Conservation (phyloP, 768 basidiomycete species). For the Lactarius vividus region DNA sequence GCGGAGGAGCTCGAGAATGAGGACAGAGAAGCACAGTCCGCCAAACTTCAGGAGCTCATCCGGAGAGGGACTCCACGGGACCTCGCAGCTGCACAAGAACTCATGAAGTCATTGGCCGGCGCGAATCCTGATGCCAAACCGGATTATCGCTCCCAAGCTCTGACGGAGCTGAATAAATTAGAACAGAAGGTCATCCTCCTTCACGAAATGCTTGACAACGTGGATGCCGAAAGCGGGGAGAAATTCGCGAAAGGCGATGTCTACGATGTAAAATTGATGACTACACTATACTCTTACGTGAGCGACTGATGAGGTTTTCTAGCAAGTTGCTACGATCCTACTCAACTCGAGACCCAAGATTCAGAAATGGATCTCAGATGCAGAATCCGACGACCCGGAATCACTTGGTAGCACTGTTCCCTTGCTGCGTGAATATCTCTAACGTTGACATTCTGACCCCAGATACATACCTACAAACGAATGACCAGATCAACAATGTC, state of each 20-base stretch:
- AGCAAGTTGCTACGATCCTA: conserved; percentile 90
- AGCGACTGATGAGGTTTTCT: conserved; percentile 17
- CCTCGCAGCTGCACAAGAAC: conserved; percentile 90
- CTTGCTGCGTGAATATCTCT: conserved; percentile 12
- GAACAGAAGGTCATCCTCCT: conserved; percentile 94
- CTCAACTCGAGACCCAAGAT: conserved; percentile 84
- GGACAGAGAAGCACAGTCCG: conserved; percentile 90
- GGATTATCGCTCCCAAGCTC: conserved; percentile 87
- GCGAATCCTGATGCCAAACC: conserved; percentile 94
- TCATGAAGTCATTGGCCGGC: conserved; percentile 94
- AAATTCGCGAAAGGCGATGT: conserved; percentile 84
- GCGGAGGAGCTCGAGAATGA: conserved; percentile 96
- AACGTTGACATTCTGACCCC: conserved; percentile 1
- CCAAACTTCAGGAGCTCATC: conserved; percentile 98
- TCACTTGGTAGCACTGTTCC: conserved; percentile 60
- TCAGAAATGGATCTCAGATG: conserved; percentile 97
- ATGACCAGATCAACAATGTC: conserved; percentile 96
- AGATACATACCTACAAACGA: conserved; percentile 94
- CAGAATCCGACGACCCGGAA: conserved; percentile 84
- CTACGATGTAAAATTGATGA: conserved; percentile 68
- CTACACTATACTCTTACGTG: not conserved
- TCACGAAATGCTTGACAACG: conserved; percentile 96
- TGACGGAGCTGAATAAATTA: conserved; percentile 88
- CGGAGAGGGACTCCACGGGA: conserved; percentile 94
- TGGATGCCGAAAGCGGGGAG: conserved; percentile 68